These are phyloP conservation scores for Schizonepeta tenuifolia DNA, from an alignment of 257 asterid species.

Conservation along the genomic window DNA sequence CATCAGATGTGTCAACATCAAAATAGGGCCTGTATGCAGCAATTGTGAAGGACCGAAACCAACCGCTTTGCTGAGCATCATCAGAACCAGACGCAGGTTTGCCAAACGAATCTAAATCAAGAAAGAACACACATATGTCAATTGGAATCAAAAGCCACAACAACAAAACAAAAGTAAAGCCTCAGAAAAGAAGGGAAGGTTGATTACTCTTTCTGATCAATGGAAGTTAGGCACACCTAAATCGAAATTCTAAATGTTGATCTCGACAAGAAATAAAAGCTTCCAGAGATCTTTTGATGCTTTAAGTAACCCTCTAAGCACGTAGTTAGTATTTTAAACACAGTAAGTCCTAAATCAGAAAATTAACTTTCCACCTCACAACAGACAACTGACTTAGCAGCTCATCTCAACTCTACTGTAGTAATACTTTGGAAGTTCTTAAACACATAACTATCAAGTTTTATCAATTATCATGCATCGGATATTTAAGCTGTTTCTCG, in stretches of 20 bases:
- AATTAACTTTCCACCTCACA: slow-evolving; percentile 7
- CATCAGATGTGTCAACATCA: slow-evolving; percentile 97
- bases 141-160: background rate
- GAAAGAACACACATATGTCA: slow-evolving; percentile 4
- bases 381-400: background rate
- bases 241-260: background rate
- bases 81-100: slow-evolving; percentile 78
- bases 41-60: slow-evolving; percentile 83
- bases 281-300: slow-evolving; percentile 3
- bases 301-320: slow-evolving; percentile 11
- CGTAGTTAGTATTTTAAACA: background rate
- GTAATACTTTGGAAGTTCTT: slow-evolving; percentile 8
- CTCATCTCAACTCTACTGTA: slow-evolving; percentile 15
- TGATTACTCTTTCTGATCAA: slow-evolving; percentile 14
- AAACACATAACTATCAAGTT: background rate
- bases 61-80: slow-evolving; percentile 78
- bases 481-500: slow-evolving; percentile 5
- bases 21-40: slow-evolving; percentile 95
- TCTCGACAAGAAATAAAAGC: slow-evolving; percentile 8
- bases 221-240: slow-evolving; percentile 2
- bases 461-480: slow-evolving; percentile 13
- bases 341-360: slow-evolving; percentile 5
- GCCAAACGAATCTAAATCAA: slow-evolving; percentile 76
- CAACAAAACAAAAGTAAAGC: slow-evolving; percentile 15
- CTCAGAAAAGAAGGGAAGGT: slow-evolving; percentile 18